Evolutionary conservation across 1,284 basidiomycete genomes (phyloP).

Genomic region (Vanrija humicola): DNA sequence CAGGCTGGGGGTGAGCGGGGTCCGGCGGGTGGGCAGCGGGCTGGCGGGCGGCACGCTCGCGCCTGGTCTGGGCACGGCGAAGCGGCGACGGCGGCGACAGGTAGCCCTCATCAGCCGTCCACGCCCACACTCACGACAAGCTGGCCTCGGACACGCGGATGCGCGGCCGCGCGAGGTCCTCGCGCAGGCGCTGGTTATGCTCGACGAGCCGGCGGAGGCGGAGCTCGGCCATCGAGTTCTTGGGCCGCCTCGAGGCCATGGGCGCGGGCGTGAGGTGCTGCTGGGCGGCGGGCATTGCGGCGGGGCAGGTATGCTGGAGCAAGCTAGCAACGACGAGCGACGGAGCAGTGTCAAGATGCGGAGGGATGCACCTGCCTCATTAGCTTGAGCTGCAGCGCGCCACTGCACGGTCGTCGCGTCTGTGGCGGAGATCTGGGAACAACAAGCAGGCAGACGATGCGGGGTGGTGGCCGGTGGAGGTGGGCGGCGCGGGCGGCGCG

Average conservation of each 20-base stretch:
- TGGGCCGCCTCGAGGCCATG: slow-evolving; percentile 18
- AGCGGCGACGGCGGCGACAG: too few relatives aligned
- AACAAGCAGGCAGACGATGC: too few relatives aligned
- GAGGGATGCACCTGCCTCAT: background rate
- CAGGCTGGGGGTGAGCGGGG: slow-evolving; percentile 54
- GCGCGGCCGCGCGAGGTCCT: slow-evolving; percentile 82
- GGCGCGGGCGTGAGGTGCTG: slow-evolving; percentile 8
- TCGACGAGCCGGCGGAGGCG: slow-evolving; percentile 88
- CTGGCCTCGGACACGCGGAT: slow-evolving; percentile 87
- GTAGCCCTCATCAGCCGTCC: background rate
- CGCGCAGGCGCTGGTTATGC: slow-evolving; percentile 84
- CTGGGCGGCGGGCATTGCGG: background rate
- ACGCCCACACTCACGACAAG: slow-evolving; percentile 61
- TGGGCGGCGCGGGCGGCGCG: too few relatives aligned
- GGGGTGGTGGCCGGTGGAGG: background rate
- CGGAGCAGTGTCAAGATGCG: background rate
- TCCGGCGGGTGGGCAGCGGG: background rate
- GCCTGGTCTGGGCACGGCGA: too few relatives aligned
- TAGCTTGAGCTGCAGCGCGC: too few relatives aligned
- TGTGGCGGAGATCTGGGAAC: too few relatives aligned
- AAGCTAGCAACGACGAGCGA: background rate
- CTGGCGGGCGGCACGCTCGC: background rate
- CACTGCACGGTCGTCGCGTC: too few relatives aligned
- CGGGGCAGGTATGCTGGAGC: too few relatives aligned
- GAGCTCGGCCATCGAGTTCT: slow-evolving; percentile 80